Base-by-base conservation (phyloP, 2,329 filamentous ascomycete genomes). In the Lizonia empirigonia region DNA sequence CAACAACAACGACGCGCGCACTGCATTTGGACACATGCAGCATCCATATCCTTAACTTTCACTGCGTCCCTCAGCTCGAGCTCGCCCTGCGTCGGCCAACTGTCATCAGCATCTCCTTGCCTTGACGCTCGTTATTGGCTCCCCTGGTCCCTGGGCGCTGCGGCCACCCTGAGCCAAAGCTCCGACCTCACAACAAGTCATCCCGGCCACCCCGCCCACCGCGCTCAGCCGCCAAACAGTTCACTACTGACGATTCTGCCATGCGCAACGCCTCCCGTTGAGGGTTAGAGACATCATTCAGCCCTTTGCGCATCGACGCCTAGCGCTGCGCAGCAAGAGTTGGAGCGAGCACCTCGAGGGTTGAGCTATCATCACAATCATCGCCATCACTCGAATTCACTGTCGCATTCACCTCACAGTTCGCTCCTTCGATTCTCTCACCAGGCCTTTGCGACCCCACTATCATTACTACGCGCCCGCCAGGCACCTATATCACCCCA, bases 381-480 rank as follows among this genome's bases (percentile, higher is more conserved):
- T 51, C 33, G 18, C 38, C 27, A 38, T 50, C 45, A 50, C 41
- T 58, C 56, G 41, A 47, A 45, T 48, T 60, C 60, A 60, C 59
- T 54, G 50, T 50, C 49, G 45, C 37, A 53, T 50, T 48, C 41
- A 56, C 54, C 45, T 44, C 53, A 30, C 39, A 27, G 26, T 36
- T 9, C 42, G 18, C 24, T 49, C 20, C 46, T 52, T 40, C 35
- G 50, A 30, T 45, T 42, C 40, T 54, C 26, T 36, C 13, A 26
- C 42, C 30, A 48, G 36, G 34, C 53, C 23, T 9, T 18, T 24
- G 37, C 41, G 44, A 22, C 49, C 30, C 44, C 16, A 34, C 35
- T 33, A 40, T 30, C 44, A 10, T 52, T 44, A 38, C 15, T 32
- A 16, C 44, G 35, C 34, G 7, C 5, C 5, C 26, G 26, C 26